Evolutionary conservation across 192 early-diverging fungal species (phyloP).

Genomic region (Umbelopsis ramanniana): DNA sequence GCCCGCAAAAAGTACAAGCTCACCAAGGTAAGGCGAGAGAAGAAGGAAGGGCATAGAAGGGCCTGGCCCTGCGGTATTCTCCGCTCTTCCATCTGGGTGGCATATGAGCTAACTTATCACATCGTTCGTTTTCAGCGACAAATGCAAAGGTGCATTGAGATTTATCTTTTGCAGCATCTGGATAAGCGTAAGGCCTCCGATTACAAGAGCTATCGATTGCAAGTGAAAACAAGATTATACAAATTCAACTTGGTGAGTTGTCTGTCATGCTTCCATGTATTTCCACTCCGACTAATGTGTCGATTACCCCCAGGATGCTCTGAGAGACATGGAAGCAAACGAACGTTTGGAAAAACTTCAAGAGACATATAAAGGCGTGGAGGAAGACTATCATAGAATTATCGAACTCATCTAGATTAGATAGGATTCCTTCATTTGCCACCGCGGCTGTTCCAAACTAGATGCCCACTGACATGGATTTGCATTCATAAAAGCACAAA

Average conservation of each 20-base stretch:
- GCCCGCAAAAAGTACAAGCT: slow-evolving; percentile 72
- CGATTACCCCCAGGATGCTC: slow-evolving; percentile 57
- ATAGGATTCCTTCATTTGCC: too few species aligned
- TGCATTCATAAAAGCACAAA: not conserved
- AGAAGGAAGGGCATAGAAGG: too few species aligned
- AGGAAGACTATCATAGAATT: slow-evolving; percentile 76
- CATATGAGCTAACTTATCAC: not conserved
- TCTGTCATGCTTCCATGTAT: not conserved
- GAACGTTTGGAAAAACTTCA: slow-evolving; percentile 76
- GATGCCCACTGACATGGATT: not conserved
- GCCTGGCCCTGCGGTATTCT: too few species aligned
- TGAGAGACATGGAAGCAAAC: slow-evolving; percentile 63
- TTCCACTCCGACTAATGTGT: slow-evolving; percentile 20
- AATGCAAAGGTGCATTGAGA: slow-evolving; percentile 81
- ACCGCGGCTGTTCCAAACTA: not conserved
- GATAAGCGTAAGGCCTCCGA: slow-evolving; percentile 54
- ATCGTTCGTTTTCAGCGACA: slow-evolving; percentile 62
- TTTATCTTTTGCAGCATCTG: slow-evolving; percentile 66
- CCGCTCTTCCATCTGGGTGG: too few species aligned
- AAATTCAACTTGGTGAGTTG: slow-evolving; percentile 67
- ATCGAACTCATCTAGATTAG: slow-evolving; percentile 51
- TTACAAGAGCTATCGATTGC: slow-evolving; percentile 68
- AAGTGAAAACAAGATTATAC: slow-evolving; percentile 86
- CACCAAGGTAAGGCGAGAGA: slow-evolving; percentile 58
- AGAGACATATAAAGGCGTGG: slow-evolving; percentile 74